These are phyloP conservation scores for Fusarium praegraminearum DNA, from an alignment of 2,329 filamentous ascomycete species.

Conservation along the genomic window DNA sequence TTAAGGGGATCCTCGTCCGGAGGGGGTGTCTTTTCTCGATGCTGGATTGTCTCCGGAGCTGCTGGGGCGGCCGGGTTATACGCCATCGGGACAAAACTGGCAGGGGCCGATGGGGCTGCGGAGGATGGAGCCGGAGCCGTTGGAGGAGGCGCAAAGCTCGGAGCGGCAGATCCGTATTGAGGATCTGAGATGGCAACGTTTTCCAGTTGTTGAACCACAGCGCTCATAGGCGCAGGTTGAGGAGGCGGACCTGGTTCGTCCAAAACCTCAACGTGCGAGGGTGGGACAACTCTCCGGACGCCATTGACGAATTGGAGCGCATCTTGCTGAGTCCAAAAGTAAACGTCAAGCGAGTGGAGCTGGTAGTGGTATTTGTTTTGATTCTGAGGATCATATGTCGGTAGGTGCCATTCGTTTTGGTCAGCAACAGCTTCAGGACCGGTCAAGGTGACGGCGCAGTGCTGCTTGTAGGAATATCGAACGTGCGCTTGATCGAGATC, in stretches of 20 bases:
- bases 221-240: slow-evolving; percentile 67
- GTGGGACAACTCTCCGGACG: slow-evolving; percentile 72
- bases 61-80: slow-evolving; percentile 85
- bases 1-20: slow-evolving; percentile 73
- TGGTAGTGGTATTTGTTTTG: slow-evolving; percentile 84
- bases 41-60: slow-evolving; percentile 76
- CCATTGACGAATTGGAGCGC: slow-evolving; percentile 77
- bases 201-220: slow-evolving; percentile 80
- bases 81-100: slow-evolving; percentile 72
- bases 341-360: slow-evolving; percentile 80
- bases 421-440: slow-evolving; percentile 66
- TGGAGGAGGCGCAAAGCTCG: slow-evolving; percentile 43
- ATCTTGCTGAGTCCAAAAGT: slow-evolving; percentile 82
- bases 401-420: slow-evolving; percentile 78
- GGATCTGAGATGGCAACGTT: slow-evolving; percentile 74
- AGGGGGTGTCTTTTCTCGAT: slow-evolving; percentile 84
- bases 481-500: slow-evolving; percentile 74
- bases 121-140: slow-evolving; percentile 37
- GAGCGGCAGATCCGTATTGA: slow-evolving; percentile 55
- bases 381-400: slow-evolving; percentile 77
- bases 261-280: slow-evolving; percentile 70
- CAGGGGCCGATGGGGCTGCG: slow-evolving; percentile 40
- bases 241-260: slow-evolving; percentile 70
- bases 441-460: slow-evolving; percentile 75
- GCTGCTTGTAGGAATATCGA: slow-evolving; percentile 79